Base-by-base conservation (phyloP, 2,329 filamentous ascomycete genomes). In the Purpureocillium lavendulum region DNA sequence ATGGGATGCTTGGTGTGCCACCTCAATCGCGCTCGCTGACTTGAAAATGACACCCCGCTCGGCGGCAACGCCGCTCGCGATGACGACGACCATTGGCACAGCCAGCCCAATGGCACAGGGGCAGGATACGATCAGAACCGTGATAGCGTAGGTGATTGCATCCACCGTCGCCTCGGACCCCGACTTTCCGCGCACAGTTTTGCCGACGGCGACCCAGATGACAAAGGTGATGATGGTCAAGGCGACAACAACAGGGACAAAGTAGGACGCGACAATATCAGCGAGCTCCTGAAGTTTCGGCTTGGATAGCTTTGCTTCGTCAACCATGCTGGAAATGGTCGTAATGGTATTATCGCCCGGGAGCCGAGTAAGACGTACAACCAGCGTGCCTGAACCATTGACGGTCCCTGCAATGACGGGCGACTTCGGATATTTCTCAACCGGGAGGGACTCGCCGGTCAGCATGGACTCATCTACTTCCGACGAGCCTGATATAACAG, bases 381-480 rank as follows among this genome's bases (percentile, higher is more conserved):
- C 71, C 14, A 84, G 59, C 0, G 71, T 69, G 0, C 84, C 84
- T 1, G 70, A 63, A 2, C 77, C 73, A 51, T 88, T 88, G 36
- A 82, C 64, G 0, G 82, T 77, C 0, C 84, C 84, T 3, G 85
- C 84, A 41, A 85, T 72, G 2, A 88, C 69, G 0, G 49, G 36
- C 1, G 71, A 73, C 0, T 70, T 70, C 0, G 59, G 38, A 0
- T 56, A 44, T 52, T 89, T 89, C 4, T 66, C 65, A 0, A 86
- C 71, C 0, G 75, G 77, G 0, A 59, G 58, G 0, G 75, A 69
- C 53, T 92, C 86, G 1, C 85, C 85, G 0, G 85, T 90, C 8
- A 90, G 59, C 77, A 87, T 84, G 0, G 83, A 85, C 54, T 90
- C 86, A 50, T 90, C 74, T 0, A 87, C 69, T 42, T 86, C 83